These are phyloP conservation scores for Candida awuae DNA, from an alignment of 805 yeast species.

Conservation along the genomic window DNA sequence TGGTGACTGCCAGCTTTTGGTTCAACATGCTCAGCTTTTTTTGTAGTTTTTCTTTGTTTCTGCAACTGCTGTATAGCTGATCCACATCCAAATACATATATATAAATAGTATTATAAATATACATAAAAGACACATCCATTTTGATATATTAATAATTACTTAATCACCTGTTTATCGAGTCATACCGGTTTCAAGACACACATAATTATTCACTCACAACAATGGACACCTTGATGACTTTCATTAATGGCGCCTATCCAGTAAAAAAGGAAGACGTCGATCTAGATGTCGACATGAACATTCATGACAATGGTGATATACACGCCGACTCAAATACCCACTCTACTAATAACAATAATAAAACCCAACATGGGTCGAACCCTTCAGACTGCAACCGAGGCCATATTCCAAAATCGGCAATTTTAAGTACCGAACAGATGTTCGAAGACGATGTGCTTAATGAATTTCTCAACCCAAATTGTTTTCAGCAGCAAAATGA, in stretches of 20 bases:
- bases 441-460: conserved; percentile 41
- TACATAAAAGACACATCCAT: too few species aligned
- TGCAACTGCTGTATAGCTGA: too few species aligned
- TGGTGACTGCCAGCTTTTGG: too few species aligned
- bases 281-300: not conserved
- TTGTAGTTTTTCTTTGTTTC: too few species aligned
- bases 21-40: too few species aligned
- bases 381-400: not conserved
- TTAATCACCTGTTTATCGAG: too few species aligned
- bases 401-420: not conserved
- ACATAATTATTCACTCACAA: too few species aligned
- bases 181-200: too few species aligned
- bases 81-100: too few species aligned
- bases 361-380: not conserved
- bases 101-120: too few species aligned
- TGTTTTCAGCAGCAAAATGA: conserved; percentile 26
- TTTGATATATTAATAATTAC: too few species aligned
- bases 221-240: conserved; percentile 9
- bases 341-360: not conserved
- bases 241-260: conserved; percentile 5
- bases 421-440: not conserved
- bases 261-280: not conserved
- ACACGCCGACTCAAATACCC: not conserved
- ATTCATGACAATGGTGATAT: not conserved
- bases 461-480: conserved; percentile 49